These are phyloP conservation scores for Fusarium sp. DNA, from an alignment of 2,329 filamentous ascomycete species.

Conservation along the genomic window DNA sequence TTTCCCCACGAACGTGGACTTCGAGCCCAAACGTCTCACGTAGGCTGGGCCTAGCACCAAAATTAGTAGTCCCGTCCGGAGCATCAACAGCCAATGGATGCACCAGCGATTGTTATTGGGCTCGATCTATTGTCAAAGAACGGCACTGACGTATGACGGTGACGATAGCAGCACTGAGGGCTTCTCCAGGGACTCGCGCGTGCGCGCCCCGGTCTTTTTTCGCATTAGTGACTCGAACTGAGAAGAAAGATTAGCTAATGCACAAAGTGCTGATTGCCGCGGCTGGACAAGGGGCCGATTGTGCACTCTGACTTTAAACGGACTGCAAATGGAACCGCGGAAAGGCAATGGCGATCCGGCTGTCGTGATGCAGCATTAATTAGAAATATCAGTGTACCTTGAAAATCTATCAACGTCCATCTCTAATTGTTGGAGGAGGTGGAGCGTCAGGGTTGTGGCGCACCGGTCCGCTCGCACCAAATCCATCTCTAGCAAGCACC, in stretches of 20 bases:
- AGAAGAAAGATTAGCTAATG: not conserved
- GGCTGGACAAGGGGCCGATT: not conserved
- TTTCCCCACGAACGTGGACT: not conserved
- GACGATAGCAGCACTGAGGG: not conserved
- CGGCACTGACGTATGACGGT: constrained; percentile 4
- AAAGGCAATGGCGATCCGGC: not conserved
- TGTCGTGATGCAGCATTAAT: not conserved
- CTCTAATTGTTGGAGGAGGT: not conserved
- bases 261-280: not conserved
- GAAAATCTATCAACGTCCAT: not conserved
- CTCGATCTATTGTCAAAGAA: not conserved
- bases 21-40: not conserved
- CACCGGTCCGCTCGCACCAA: not conserved
- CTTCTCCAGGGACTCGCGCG: not conserved
- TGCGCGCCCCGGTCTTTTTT: not conserved
- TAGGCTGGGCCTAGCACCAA: not conserved
- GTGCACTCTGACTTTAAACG: not conserved
- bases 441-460: not conserved
- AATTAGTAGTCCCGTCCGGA: not conserved
- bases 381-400: not conserved
- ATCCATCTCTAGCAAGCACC: not conserved
- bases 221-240: not conserved
- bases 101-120: not conserved
- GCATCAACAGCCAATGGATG: not conserved
- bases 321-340: not conserved